Base-by-base conservation (phyloP, 176 grass and related monocot species). In the Cymbopogon citratus region DNA sequence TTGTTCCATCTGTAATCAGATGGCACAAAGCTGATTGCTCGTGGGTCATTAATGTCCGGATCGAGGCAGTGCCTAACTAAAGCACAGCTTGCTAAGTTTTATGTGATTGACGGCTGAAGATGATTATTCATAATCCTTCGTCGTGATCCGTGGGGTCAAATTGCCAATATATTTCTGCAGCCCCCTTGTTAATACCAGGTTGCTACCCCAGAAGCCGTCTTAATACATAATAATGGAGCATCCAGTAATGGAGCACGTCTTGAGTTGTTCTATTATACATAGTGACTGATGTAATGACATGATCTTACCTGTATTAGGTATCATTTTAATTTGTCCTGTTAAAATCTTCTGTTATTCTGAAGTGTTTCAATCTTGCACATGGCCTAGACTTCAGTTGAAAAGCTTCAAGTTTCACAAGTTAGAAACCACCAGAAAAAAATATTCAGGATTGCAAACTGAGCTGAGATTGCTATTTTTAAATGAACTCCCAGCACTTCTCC, bases 401-500 rank as follows among this genome's bases (percentile, higher is more conserved):
- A n/a, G 21, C 21, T 23, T 57, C 19, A 10, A 33, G 31, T n/a
- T n/a, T 33, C 31, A 33, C 39, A 63, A 25, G n/a, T 49, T 13
- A 36, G 56, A 23, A 62, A n/a, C 62, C 36, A 23, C n/a, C 39
- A n/a, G 18, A 44, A 44, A 29, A 29, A 54, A 12, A 61, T 62
- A 6, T 13, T 23, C 26, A 44, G 41, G 41, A 44, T 44, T 44
- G 41, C 41, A 44, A 44, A 44, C 11, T 44, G 41, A 44, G 11
- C n/a, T 80, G 43, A 73, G 29, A 14, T 13, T 36, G 18, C 49
- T 23, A 18, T 74, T 45, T 78, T 59, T 59, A 23, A 23, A 66
- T 69, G 31, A 70, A 45, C 25, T 19, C 13, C n/a, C 23, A 80
- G 76, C 87, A 88, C 87, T 75, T 80, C 49, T 75, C 76, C 76